Conservation (phyloP, 1,284 basidiomycete genomes). For the Pascua sp. region DNA sequence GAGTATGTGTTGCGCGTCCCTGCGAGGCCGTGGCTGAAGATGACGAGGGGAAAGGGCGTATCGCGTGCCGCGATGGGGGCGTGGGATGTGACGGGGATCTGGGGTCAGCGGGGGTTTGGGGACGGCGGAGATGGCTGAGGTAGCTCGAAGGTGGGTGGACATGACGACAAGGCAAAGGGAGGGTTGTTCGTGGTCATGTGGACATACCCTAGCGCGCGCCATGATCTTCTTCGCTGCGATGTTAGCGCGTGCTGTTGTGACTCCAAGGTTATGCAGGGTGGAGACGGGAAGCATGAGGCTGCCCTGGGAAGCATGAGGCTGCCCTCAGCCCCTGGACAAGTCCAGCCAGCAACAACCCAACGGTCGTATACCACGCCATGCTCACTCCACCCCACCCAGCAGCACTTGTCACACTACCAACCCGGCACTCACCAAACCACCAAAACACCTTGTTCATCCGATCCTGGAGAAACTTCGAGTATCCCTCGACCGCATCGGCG, state of each 20-base stretch:
- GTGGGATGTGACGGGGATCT: neutral
- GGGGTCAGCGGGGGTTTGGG: neutral
- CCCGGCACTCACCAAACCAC: conserved; percentile 20
- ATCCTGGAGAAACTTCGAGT: neutral
- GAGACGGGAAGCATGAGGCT: too few species aligned
- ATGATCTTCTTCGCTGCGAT: neutral
- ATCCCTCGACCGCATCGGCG: neutral
- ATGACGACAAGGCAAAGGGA: neutral
- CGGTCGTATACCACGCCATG: too few species aligned
- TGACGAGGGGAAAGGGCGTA: conserved; percentile 62
- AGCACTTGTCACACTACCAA: neutral
- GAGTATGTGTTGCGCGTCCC: conserved; percentile 69
- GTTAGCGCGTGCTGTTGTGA: too few species aligned
- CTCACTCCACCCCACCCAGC: too few species aligned
- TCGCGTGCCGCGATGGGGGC: neutral
- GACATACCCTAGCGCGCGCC: neutral
- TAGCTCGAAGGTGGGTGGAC: neutral
- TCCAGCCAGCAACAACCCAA: too few species aligned
- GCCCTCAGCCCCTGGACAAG: too few species aligned
- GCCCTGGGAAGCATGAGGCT: too few species aligned
- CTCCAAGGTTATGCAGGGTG: too few species aligned
- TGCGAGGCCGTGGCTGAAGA: conserved; percentile 78
- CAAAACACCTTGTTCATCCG: neutral
- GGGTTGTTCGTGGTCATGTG: neutral
- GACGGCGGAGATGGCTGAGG: neutral